These are phyloP conservation scores for Coemansia sp. DNA, from an alignment of 192 early-diverging fungal species.

Conservation along the genomic window DNA sequence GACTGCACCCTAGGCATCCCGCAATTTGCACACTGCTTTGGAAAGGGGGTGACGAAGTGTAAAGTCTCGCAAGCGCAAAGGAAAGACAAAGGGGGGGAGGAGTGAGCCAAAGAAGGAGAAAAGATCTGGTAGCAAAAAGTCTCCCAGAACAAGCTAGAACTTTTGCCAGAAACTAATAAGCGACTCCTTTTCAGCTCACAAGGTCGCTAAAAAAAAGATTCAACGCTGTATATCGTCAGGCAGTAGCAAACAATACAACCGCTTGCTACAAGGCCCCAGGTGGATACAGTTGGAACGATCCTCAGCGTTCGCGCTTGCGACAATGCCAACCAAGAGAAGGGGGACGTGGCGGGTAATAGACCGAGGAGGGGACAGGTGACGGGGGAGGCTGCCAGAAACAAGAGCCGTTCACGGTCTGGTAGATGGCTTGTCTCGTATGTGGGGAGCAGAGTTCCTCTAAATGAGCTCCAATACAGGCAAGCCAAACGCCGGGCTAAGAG, in stretches of 20 bases:
- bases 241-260: not conserved
- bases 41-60: not conserved
- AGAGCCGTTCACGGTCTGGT: not conserved
- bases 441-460: not conserved
- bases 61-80: slow-evolving; percentile 1
- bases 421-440: not conserved
- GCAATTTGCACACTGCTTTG: not conserved
- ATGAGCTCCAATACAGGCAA: not conserved
- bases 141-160: not conserved
- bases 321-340: not conserved
- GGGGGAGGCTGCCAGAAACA: not conserved
- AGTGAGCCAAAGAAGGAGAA: not conserved
- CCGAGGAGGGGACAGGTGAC: not conserved
- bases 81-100: not conserved
- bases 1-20: slow-evolving; percentile 6
- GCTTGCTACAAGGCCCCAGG: not conserved
- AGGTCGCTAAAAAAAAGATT: not conserved
- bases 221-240: not conserved
- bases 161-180: not conserved
- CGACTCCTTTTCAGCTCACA: not conserved
- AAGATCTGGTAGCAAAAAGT: slow-evolving; percentile 6
- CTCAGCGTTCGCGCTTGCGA: not conserved
- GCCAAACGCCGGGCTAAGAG: not conserved
- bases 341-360: not conserved
- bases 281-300: not conserved